A percentile compares a stretch with the other conserved stretches of the same genome.
These are phyloP conservation scores for Geotrichum macrosporum DNA, from an alignment of 1,139 yeast species.

Conservation along the genomic window DNA sequence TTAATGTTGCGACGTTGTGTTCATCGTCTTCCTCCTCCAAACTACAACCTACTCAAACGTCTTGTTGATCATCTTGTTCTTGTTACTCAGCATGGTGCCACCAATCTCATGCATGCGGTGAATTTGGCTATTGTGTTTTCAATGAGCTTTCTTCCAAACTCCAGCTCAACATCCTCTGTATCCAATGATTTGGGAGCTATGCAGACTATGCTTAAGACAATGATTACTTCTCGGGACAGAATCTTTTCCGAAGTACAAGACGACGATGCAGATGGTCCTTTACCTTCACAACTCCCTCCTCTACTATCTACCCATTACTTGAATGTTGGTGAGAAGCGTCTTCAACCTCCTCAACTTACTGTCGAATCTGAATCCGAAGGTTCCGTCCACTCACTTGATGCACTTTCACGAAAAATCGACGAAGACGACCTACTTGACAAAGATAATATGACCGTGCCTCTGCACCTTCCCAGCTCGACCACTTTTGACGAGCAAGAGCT, in stretches of 20 bases:
- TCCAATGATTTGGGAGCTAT: constrained; percentile 37
- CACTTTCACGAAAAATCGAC: constrained; percentile 2
- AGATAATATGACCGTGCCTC: constrained; percentile 15
- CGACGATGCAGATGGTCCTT: constrained; percentile 21
- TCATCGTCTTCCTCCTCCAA: constrained; percentile 54
- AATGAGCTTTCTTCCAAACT: constrained; percentile 49
- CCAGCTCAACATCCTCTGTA: constrained; percentile 27
- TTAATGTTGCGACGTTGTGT: constrained; percentile 46
- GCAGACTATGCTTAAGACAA: constrained; percentile 39
- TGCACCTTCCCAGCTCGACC: constrained; percentile 5
- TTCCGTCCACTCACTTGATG: constrained; percentile 9
- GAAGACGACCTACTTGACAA: constrained; percentile 4
- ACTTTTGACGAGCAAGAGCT: constrained; percentile 4
- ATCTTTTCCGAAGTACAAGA: constrained; percentile 29
- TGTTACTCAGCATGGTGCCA: constrained; percentile 55
- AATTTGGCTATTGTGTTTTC: constrained; percentile 75
- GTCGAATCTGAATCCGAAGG: constrained; percentile 17
- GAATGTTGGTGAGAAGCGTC: constrained; percentile 1
- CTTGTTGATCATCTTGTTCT: constrained; percentile 62
- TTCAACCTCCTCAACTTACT: constrained; percentile 13
- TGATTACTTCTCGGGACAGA: constrained; percentile 34
- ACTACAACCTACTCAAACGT: constrained; percentile 63
- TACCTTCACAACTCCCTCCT: constrained; percentile 17
- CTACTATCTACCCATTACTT: constrained; percentile 2
- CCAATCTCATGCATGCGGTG: constrained; percentile 73